Base-by-base conservation (phyloP, 2,329 filamentous ascomycete species). In the Sphaerulina vaccinii region DNA sequence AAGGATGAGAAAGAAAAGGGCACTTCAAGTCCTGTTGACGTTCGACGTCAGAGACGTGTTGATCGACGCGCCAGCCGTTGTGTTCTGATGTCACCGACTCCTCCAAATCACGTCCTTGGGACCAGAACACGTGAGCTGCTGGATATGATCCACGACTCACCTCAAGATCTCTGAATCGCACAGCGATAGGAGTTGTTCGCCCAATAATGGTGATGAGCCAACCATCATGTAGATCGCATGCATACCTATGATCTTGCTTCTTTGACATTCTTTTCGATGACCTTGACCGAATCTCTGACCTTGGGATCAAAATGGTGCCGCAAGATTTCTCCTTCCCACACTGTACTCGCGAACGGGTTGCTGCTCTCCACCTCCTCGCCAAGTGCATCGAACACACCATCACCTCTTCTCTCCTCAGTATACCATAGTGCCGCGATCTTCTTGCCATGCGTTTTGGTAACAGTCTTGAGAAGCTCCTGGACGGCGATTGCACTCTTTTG, bases 281-380 rank as follows among this genome's bases (percentile, higher is more conserved):
- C 56, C 53, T 62, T 65, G 3, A 66, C 62, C 13, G 54, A 86
- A 64, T 95, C 89, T 59, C 89, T 79, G 1, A 99, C 87, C 65
- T 85, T 85, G 5, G 91, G 92, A 62, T 87, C 90, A 68, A 88
- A 99, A 73, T 99, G 93, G 60, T 81, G 79, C 66, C 86, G 79
- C 62, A 99, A 69, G 52, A 99, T 68, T 73, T 97, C 93, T 0
- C 89, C 90, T 68, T 97, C 93, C 93, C 92, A 99, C 0, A 95
- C 80, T 0, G 90, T 96, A 3, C 85, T 83, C 0, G 91, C 88
- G 71, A 93, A 95, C 1, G 92, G 90, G 72, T 97, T 97, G 60
- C 86, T 91, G 6, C 82, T 85, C 71, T 96, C 92, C 3, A 95
- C 81, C 58, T 86, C 88, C 22, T 80, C 79, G 38, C 84, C 83